Evolutionary conservation across 1,284 basidiomycete species (phyloP), one percentile per base, ranked within the genome.

Genomic region (Abortiporus biennis): DNA sequence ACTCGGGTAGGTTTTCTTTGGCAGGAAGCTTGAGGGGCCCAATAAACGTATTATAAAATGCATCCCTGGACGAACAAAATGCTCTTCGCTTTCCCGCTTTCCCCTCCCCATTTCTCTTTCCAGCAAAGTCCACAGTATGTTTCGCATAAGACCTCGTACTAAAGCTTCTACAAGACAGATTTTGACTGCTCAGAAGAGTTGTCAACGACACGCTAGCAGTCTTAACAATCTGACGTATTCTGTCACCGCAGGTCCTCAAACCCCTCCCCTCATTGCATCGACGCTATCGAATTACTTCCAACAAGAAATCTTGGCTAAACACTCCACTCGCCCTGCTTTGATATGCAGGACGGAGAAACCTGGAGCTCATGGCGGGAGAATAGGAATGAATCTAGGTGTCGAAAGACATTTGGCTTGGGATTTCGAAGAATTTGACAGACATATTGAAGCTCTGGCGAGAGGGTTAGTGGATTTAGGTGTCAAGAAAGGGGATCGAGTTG

Each of bases 401-500:
- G 47, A 48, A 3, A 62, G 66, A 6, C 77, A 83, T 55, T 66
- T 92, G 4, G 74, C 78, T 13, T 92, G 88, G 89, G 74, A 78
- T 47, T 92, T 80, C 56, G 66, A 60, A 4, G 83, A 87, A 56
- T 81, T 92, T 51, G 70, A 85, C 50, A 57, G 65, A 35, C 78
- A 87, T 54, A 75, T 88, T 22, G 64, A 72, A 38, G 78, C 81
- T 2, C 69, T 90, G 4, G 79, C 87, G 1, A 66, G 82, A 40
- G 90, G 90, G 0, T 66, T 93, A 31, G 51, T 87, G 6, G 62
- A 58, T 2, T 63, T 90, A 54, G 89, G 87, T 13, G 78, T 93
- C 6, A 64, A 71, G 57, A 84, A 78, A 54, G 90, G 88, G 0
- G 87, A 92, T 52, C 68, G 89, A 19, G 80, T 92, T 16, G 88